Evolutionary conservation across 257 asterid genomes (phyloP).

Genomic region (Ophiorrhiza pumila): DNA sequence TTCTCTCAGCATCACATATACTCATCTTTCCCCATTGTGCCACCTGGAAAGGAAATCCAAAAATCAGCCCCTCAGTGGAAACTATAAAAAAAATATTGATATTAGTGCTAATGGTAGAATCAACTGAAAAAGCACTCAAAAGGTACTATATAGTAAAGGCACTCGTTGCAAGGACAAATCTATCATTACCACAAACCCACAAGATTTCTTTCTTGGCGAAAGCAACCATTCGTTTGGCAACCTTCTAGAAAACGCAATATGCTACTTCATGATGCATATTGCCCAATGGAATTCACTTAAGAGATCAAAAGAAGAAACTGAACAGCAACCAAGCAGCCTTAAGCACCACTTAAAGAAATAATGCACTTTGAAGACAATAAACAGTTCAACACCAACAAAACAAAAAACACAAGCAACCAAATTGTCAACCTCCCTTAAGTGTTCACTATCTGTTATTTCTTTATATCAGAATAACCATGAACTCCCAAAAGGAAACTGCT

Average conservation of each 20-base stretch:
- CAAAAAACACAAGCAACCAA: neutral
- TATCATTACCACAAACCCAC: neutral
- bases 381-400: neutral
- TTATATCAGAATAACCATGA: neutral
- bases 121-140: neutral
- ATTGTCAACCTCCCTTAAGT: neutral
- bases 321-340: neutral
- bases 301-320: conserved; percentile 1
- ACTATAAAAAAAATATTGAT: neutral
- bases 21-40: conserved; percentile 52
- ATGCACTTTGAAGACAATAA: neutral
- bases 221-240: neutral
- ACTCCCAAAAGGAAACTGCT: neutral
- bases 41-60: conserved; percentile 21
- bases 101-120: neutral
- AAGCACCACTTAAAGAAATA: neutral
- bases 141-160: neutral
- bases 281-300: neutral
- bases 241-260: neutral
- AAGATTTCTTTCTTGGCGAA: neutral
- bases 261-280: neutral
- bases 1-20: conserved; percentile 51
- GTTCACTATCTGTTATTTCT: neutral
- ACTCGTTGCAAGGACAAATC: neutral
- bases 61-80: conserved; percentile 5